Evolutionary conservation across 2,329 filamentous ascomycete genomes (phyloP).

Genomic region (Botrytis medusae): DNA sequence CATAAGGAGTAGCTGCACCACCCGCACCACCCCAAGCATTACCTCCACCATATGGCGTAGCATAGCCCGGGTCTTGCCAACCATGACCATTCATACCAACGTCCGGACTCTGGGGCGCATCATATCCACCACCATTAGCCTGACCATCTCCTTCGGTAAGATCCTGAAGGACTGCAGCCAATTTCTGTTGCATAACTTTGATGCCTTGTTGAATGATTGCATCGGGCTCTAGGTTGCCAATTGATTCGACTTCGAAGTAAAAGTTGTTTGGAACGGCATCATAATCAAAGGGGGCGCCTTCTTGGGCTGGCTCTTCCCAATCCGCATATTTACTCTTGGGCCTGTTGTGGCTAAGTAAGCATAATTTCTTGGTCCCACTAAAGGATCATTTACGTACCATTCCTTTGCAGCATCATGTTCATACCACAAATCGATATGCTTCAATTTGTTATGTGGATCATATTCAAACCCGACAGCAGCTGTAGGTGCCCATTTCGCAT

Average conservation of each 20-base stretch:
- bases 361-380: slow-evolving; percentile 24
- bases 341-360: slow-evolving; percentile 48
- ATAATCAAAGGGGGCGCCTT: slow-evolving; percentile 88
- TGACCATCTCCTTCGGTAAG: slow-evolving; percentile 58
- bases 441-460: slow-evolving; percentile 93
- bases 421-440: slow-evolving; percentile 92
- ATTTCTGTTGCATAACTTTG: slow-evolving; percentile 83
- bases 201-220: slow-evolving; percentile 87
- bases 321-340: slow-evolving; percentile 77
- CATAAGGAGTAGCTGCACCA: slow-evolving; percentile 56
- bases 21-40: slow-evolving; percentile 65
- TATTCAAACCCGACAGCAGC: slow-evolving; percentile 96
- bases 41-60: slow-evolving; percentile 65
- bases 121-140: slow-evolving; percentile 46
- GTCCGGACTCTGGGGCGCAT: slow-evolving; percentile 66
- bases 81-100: slow-evolving; percentile 53
- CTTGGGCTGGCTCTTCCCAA: slow-evolving; percentile 75
- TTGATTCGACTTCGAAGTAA: slow-evolving; percentile 91
- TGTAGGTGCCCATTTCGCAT: slow-evolving; percentile 95
- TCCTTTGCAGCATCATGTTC: slow-evolving; percentile 79
- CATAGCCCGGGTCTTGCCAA: slow-evolving; percentile 63
- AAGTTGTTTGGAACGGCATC: slow-evolving; percentile 81
- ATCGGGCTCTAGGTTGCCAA: slow-evolving; percentile 86
- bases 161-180: slow-evolving; percentile 74
- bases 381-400: slow-evolving; percentile 60